These are phyloP conservation scores for Globisporangium recalcitrans DNA, from an alignment of 352 stramenopile species.

Conservation along the genomic window DNA sequence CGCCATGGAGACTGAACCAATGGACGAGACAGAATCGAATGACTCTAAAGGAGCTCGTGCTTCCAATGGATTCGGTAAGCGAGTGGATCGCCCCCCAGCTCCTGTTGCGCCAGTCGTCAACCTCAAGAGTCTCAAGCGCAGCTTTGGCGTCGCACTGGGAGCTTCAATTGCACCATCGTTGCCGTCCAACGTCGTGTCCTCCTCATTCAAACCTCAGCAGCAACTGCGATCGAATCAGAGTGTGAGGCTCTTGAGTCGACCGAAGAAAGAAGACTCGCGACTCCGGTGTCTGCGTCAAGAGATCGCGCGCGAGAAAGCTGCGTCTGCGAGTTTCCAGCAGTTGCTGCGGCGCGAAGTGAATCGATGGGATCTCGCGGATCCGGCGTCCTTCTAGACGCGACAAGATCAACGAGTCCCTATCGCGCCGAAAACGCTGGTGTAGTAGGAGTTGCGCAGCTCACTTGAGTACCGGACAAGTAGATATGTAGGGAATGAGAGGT, in stretches of 20 bases:
- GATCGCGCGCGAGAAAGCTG: constrained; percentile 46
- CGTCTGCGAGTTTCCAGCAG: constrained; percentile 46
- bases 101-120: constrained; percentile 14
- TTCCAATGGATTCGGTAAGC: not conserved
- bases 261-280: constrained; percentile 9
- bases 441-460: not conserved
- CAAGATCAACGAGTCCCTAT: not conserved
- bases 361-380: constrained; percentile 24
- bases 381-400: not conserved
- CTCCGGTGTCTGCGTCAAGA: constrained; percentile 41
- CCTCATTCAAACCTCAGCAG: not conserved
- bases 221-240: not conserved
- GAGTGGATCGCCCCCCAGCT: not conserved
- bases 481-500: not conserved
- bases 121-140: constrained; percentile 33
- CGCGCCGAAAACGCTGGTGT: not conserved
- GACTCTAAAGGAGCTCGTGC: not conserved
- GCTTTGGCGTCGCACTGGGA: constrained; percentile 22
- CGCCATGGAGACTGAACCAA: not conserved
- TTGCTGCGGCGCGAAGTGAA: constrained; percentile 53
- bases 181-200: not conserved
- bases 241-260: not conserved
- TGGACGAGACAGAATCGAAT: not conserved
- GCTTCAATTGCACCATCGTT: not conserved
- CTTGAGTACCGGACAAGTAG: not conserved